A percentile compares a stretch with the other conserved stretches of the same genome.
These are phyloP conservation scores for Monosporascus sp. DNA, from an alignment of 2,329 filamentous ascomycete genomes.

Conservation along the genomic window DNA sequence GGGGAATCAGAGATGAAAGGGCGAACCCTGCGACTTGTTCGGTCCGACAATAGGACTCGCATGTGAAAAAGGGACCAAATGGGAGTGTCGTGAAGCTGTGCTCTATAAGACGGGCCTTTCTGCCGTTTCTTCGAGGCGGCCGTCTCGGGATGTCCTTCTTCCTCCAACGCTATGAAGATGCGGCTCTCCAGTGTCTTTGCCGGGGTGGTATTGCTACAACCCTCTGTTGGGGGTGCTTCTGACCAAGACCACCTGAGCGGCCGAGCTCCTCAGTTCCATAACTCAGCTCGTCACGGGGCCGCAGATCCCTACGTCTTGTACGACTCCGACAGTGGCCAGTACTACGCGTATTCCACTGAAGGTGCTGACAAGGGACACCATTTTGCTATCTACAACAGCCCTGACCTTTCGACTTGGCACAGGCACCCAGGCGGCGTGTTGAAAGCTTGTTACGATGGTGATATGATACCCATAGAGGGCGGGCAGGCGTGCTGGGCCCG, in stretches of 20 bases:
- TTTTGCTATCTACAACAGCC: constrained; percentile 31
- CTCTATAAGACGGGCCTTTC: background rate
- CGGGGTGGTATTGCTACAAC: background rate
- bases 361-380: constrained; percentile 26
- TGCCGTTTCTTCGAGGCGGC: background rate
- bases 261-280: constrained; percentile 26
- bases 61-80: background rate
- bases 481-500: constrained; percentile 32
- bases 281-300: constrained; percentile 26
- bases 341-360: constrained; percentile 32
- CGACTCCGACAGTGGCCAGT: constrained; percentile 23
- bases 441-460: constrained; percentile 26
- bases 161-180: background rate
- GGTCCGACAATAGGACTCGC: background rate
- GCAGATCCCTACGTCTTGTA: constrained; percentile 30
- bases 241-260: background rate
- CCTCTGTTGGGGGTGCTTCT: background rate
- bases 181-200: background rate
- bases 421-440: constrained; percentile 27
- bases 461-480: constrained; percentile 22
- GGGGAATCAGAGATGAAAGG: too few species aligned
- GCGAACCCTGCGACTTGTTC: background rate
- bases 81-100: background rate
- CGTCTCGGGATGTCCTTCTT: background rate
- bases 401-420: constrained; percentile 31